Evolutionary conservation across 495 filamentous ascomycete genomes (phyloP).

Genomic region (Penicillium fimorum): DNA sequence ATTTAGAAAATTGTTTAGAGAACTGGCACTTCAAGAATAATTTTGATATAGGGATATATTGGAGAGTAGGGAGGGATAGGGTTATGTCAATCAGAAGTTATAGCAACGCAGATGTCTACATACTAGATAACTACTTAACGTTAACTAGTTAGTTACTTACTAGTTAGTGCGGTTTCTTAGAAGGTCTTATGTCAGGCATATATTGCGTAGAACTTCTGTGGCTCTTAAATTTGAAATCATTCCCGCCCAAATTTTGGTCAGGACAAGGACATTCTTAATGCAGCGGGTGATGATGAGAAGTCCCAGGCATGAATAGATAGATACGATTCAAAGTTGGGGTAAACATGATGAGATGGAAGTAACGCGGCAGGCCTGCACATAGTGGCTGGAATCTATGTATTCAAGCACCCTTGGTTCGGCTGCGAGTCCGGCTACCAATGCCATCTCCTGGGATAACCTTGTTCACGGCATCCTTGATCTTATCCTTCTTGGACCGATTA

Average conservation of each 20-base stretch:
- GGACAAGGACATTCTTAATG: neutral
- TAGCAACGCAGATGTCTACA: neutral
- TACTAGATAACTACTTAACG: neutral
- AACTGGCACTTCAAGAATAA: neutral
- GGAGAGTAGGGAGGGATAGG: neutral
- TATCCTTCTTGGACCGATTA: conserved; percentile 38
- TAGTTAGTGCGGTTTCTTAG: neutral
- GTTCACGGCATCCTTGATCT: conserved; percentile 33
- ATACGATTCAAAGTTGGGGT: neutral
- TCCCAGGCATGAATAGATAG: neutral
- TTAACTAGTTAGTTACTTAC: no score
- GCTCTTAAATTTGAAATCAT: neutral
- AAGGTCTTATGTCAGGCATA: neutral
- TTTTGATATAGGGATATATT: neutral
- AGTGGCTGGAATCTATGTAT: neutral
- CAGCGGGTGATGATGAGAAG: neutral
- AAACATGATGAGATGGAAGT: neutral
- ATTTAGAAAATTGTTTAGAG: neutral
- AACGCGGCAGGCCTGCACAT: neutral
- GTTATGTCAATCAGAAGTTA: neutral
- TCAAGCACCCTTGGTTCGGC: conserved; percentile 37
- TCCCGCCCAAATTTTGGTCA: neutral
- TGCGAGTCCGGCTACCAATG: conserved; percentile 44
- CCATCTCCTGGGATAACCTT: conserved; percentile 35
- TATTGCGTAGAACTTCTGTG: neutral